Percentiles rank a stretch among this genome's conserved stretches.
phyloP scores from a whole-genome alignment of 108 stramenopile species.

The Nitzschia inconspicua region DNA sequence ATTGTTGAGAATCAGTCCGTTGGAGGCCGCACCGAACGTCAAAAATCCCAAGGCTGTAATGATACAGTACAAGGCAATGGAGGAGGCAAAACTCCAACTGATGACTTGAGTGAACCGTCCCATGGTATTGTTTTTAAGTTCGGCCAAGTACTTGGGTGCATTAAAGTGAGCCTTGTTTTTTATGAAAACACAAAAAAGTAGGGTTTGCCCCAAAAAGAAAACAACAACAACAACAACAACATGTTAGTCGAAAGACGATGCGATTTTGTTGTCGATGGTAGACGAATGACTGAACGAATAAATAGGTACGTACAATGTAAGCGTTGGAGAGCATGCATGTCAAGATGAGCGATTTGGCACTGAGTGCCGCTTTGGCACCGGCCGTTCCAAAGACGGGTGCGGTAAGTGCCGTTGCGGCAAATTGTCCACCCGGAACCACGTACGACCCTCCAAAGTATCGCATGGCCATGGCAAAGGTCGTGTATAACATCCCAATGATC shows the following conservation, averaged over 20 bases:
- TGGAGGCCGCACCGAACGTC: slow-evolving; percentile 87
- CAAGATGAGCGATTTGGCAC: slow-evolving; percentile 77
- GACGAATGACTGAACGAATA: slow-evolving; percentile 64
- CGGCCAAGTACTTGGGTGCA: slow-evolving; percentile 90
- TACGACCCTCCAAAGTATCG: slow-evolving; percentile 84
- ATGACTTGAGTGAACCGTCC: slow-evolving; percentile 81
- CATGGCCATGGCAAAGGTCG: slow-evolving; percentile 76
- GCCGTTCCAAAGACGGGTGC: slow-evolving; percentile 64
- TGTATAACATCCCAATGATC: slow-evolving; percentile 83
- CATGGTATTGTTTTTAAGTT: slow-evolving; percentile 92
- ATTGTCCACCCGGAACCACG: slow-evolving; percentile 61
- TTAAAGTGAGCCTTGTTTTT: slow-evolving; percentile 61
- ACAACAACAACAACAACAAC: background rate
- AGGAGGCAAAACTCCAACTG: slow-evolving; percentile 68
- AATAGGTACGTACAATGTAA: slow-evolving; percentile 77
- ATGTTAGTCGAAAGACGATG: too few species aligned
- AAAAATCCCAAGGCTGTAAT: slow-evolving; percentile 86
- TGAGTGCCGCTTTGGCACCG: slow-evolving; percentile 66
- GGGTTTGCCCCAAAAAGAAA: background rate
- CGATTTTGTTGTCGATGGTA: too few species aligned
- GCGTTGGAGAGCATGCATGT: slow-evolving; percentile 94
- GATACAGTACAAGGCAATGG: slow-evolving; percentile 67
- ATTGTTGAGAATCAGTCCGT: slow-evolving; percentile 94
- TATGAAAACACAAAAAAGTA: too few species aligned
- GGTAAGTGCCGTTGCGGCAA: slow-evolving; percentile 39